Evolutionary conservation across 768 basidiomycete species (phyloP), one percentile per base, ranked within the genome.

Genomic region (Kondoa malvinella): DNA sequence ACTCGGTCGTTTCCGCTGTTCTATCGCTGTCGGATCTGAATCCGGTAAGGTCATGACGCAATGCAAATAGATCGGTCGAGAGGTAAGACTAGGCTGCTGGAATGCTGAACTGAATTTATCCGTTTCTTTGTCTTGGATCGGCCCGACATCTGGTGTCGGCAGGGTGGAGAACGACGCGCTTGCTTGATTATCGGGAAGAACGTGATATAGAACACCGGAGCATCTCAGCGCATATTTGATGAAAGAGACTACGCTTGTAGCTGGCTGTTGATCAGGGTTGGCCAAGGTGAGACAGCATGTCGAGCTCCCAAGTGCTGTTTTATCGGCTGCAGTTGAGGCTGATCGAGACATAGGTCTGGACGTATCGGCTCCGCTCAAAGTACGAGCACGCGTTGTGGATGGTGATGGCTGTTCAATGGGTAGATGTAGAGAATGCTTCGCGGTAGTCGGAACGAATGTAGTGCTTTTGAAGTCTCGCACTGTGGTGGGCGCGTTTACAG

Each of bases 391-490:
- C 31, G 26, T 27, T 50, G 56, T 27, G 3, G 67, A 21, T 27
- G n/a, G 15, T 59, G 27, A 34, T 25, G 63, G 60, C 56, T 68
- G 62, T 17, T 60, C 56, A 25, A 75, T 67, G 17, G 61, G 69
- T 31, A 76, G 68, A 59, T 72, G 65, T 4, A 80, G 71, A 0
- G 75, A 75, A 65, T 78, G 77, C 58, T 77, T 77, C 57, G 75
- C 68, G 3, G 76, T 71, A 1, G 75, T 50, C 1, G 75, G 73
- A n/a, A 77, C 66, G 67, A 80, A 80, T 2, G 73, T 73, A 14
- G 77, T 76, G 31, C 73, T 73, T 67, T 80, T 80, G 78, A 80
- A 79, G 69, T 40, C 25, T 12, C 63, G 56, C 16, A n/a, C 15
- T n/a, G 67, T 58, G 29, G 34, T 66, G 57, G 17, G 27, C 15